Evolutionary conservation across 192 early-diverging fungal genomes (phyloP).

Genomic region (Thoreauomyces humboldtii): DNA sequence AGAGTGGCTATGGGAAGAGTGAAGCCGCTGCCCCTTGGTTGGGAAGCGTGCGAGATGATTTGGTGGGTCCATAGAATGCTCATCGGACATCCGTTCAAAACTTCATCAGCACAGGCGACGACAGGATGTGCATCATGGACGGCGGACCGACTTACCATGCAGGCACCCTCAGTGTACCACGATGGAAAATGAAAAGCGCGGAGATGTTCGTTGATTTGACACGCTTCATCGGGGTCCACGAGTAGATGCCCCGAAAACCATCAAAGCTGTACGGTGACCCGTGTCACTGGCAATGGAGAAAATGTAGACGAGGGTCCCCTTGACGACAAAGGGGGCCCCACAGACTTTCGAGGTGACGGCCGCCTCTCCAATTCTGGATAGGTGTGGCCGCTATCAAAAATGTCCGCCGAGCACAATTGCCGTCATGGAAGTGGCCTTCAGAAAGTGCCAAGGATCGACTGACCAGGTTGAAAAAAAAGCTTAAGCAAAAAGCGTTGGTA

Average conservation of each 20-base stretch:
- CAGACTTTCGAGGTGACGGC: conserved; percentile 43
- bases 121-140: too few relatives aligned
- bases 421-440: too few relatives aligned
- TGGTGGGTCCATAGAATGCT: conserved; percentile 54
- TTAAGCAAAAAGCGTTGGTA: too few relatives aligned
- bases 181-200: conserved; percentile 38
- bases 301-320: conserved; percentile 36
- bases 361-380: conserved; percentile 43
- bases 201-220: conserved; percentile 45
- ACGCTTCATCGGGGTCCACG: conserved; percentile 53
- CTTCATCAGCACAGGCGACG: too few relatives aligned
- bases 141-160: conserved; percentile 42
- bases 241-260: conserved; percentile 50
- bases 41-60: conserved; percentile 27
- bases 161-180: conserved; percentile 62
- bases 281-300: conserved; percentile 59
- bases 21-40: conserved; percentile 32
- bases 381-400: conserved; percentile 42
- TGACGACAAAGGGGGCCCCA: conserved; percentile 55
- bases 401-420: too few relatives aligned
- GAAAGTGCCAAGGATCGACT: too few relatives aligned
- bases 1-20: conserved; percentile 31
- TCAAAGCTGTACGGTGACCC: conserved; percentile 51
- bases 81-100: conserved; percentile 48
- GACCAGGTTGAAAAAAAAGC: too few relatives aligned